These are phyloP conservation scores for Omphalotus olearius DNA, from an alignment of 1,284 basidiomycete species.

Conservation along the genomic window DNA sequence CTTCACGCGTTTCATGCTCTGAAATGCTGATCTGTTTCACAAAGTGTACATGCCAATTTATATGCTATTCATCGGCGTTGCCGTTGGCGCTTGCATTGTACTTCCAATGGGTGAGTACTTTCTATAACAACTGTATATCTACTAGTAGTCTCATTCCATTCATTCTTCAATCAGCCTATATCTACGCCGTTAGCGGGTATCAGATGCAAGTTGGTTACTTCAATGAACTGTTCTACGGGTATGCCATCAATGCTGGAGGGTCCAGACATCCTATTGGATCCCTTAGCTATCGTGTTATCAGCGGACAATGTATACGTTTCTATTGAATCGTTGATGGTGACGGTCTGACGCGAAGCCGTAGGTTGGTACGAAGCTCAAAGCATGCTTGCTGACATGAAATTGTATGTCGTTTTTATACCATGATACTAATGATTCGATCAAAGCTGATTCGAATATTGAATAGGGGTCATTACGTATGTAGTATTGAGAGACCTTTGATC, in stretches of 20 bases:
- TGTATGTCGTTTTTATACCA: conserved; percentile 14
- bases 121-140: background rate
- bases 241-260: conserved; percentile 22
- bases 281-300: conserved; percentile 22
- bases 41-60: conserved; percentile 22
- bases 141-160: background rate
- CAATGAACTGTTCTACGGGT: conserved; percentile 24
- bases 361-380: conserved; percentile 24
- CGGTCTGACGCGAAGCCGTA: background rate
- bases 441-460: background rate
- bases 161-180: conserved; percentile 12
- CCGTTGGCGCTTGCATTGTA: conserved; percentile 21
- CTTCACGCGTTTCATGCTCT: background rate
- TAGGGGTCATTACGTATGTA: conserved; percentile 18
- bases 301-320: conserved; percentile 19
- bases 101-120: conserved; percentile 19
- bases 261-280: conserved; percentile 23
- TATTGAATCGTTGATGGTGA: background rate
- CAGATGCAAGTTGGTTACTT: conserved; percentile 17
- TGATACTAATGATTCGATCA: background rate
- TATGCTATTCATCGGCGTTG: conserved; percentile 22
- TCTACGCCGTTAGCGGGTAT: conserved; percentile 22
- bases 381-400: conserved; percentile 25
- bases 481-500: background rate
- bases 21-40: background rate